Conservation (phyloP, 2,329 filamentous ascomycete genomes). For the Fusarium haematococcum region DNA sequence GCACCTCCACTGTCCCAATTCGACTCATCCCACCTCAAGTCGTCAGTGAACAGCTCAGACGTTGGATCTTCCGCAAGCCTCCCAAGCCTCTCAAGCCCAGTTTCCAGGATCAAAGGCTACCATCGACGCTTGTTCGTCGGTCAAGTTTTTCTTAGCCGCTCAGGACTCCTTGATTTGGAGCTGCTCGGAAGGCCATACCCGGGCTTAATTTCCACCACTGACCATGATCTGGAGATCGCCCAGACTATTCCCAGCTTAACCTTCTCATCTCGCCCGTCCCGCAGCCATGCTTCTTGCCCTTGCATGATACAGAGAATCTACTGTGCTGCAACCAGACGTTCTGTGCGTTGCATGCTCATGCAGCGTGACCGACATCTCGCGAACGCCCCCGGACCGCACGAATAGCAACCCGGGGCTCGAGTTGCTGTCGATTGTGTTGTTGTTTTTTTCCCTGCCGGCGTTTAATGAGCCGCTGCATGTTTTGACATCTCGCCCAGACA, state of each 20-base stretch:
- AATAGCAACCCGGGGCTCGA: not conserved
- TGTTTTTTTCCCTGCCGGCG: not conserved
- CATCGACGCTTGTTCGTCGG: slow-evolving; percentile 3
- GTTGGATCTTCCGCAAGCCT: slow-evolving; percentile 26
- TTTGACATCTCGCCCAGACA: slow-evolving; percentile 8
- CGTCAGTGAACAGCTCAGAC: slow-evolving; percentile 2
- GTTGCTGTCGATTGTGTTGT: not conserved
- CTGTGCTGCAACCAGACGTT: not conserved
- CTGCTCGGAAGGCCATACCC: slow-evolving; percentile 21
- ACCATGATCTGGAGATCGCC: slow-evolving; percentile 28
- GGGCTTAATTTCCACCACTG: slow-evolving; percentile 42
- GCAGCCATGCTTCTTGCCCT: not conserved
- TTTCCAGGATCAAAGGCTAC: slow-evolving; percentile 8
- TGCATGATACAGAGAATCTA: slow-evolving; percentile 8
- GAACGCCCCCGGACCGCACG: not conserved
- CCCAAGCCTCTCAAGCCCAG: slow-evolving; percentile 21
- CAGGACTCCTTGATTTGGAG: slow-evolving; percentile 2
- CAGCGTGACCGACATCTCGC: slow-evolving; percentile 4
- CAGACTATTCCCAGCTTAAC: slow-evolving; percentile 6
- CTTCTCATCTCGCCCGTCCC: slow-evolving; percentile 7
- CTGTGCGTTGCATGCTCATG: not conserved
- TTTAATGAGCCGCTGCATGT: not conserved
- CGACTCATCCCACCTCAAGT: not conserved
- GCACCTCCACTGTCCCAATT: slow-evolving; percentile 5
- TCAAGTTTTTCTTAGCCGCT: slow-evolving; percentile 18